Evolutionary conservation across 305 asterid genomes (phyloP).

Genomic region (Galium porrigens): DNA sequence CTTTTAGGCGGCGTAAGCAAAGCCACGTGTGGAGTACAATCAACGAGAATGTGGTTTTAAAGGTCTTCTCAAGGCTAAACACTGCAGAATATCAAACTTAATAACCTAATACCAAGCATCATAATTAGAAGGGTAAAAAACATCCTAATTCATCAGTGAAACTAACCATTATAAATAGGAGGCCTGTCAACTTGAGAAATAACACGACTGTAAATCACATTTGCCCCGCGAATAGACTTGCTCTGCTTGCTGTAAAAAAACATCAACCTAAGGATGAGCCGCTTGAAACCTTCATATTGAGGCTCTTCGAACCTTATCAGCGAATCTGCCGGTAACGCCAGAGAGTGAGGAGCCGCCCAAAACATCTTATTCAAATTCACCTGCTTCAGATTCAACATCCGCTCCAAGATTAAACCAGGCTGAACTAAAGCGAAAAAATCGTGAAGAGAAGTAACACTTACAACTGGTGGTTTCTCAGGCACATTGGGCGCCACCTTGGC

Average conservation of each 20-base stretch:
- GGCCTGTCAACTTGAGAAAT: slow-evolving; percentile 61
- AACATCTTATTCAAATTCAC: slow-evolving; percentile 78
- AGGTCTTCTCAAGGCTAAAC: slow-evolving; percentile 88
- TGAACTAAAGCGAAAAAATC: background rate
- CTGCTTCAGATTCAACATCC: slow-evolving; percentile 20
- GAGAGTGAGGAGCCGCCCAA: slow-evolving; percentile 73
- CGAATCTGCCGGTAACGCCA: slow-evolving; percentile 62
- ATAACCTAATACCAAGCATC: background rate
- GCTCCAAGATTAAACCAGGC: background rate
- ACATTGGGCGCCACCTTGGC: slow-evolving; percentile 31
- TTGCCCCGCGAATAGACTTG: slow-evolving; percentile 71
- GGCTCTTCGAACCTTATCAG: slow-evolving; percentile 58
- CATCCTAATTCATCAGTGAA: background rate
- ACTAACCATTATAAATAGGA: slow-evolving; percentile 69
- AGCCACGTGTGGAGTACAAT: slow-evolving; percentile 95
- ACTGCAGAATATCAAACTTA: slow-evolving; percentile 35
- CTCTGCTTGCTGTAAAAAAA: slow-evolving; percentile 78
- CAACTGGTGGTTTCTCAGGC: slow-evolving; percentile 21
- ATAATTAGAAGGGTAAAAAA: background rate
- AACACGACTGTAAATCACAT: slow-evolving; percentile 59
- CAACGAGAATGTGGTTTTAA: slow-evolving; percentile 72
- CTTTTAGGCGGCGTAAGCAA: slow-evolving; percentile 67
- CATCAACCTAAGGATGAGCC: slow-evolving; percentile 46
- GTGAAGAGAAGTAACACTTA: slow-evolving; percentile 8
- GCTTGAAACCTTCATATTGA: slow-evolving; percentile 47